A percentile compares a stretch with the other conserved stretches of the same genome.
Conservation (phyloP, 2,329 filamentous ascomycete genomes). For the Lasiodiplodia citricola region DNA sequence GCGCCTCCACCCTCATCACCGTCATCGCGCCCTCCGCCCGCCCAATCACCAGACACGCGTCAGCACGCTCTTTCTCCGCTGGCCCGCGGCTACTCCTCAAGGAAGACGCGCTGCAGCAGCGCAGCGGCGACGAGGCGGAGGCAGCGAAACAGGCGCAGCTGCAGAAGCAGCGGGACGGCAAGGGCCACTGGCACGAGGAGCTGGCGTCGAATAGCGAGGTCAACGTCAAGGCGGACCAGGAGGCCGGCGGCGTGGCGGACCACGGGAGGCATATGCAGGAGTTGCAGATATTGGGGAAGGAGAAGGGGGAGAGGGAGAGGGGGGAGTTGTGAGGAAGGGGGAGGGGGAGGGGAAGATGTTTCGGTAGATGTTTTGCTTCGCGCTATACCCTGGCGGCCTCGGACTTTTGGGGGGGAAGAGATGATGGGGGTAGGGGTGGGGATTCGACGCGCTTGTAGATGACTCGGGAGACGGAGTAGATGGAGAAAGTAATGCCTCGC, state of each 20-base stretch:
- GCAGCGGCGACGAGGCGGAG: slow-evolving; percentile 48
- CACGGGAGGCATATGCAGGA: slow-evolving; percentile 51
- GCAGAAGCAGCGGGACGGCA: slow-evolving; percentile 48
- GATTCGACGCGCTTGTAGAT: no score
- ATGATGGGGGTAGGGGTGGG: no score
- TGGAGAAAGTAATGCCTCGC: background rate
- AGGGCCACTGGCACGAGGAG: slow-evolving; percentile 51
- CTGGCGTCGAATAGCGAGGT: slow-evolving; percentile 48
- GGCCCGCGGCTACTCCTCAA: slow-evolving; percentile 44
- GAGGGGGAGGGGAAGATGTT: no score
- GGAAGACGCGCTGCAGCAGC: slow-evolving; percentile 42
- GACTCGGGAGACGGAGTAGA: no score
- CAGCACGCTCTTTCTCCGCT: slow-evolving; percentile 36
- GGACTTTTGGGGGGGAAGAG: no score
- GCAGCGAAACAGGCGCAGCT: slow-evolving; percentile 51
- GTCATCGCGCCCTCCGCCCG: background rate
- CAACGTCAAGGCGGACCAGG: slow-evolving; percentile 44
- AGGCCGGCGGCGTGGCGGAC: slow-evolving; percentile 42
- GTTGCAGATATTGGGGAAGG: slow-evolving; percentile 49
- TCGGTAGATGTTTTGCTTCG: no score
- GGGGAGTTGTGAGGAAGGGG: background rate
- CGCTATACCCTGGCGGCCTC: no score
- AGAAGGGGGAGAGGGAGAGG: slow-evolving; percentile 46
- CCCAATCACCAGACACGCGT: background rate
- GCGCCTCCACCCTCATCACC: background rate